Conservation (phyloP, 371 early-diverging fungal species). For the Haplosporangium sp. region DNA sequence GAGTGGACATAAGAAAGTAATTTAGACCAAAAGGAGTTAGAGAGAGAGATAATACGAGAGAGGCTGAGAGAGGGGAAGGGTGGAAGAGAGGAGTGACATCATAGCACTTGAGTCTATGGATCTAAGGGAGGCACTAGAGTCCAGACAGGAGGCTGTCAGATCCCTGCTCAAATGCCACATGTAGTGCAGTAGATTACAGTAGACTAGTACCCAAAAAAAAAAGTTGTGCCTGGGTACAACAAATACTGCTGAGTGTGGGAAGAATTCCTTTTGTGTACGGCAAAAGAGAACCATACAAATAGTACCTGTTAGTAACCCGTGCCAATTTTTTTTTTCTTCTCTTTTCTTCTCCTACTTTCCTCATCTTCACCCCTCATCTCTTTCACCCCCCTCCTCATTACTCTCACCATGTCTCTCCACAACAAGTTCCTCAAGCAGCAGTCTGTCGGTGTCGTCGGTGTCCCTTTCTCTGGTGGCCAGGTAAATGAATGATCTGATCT, state of each 20-base stretch:
- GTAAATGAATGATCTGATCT: constrained; percentile 29
- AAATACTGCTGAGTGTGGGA: constrained; percentile 10
- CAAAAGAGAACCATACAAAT: too few relatives aligned
- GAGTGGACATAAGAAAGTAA: too few relatives aligned
- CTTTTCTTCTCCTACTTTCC: neutral
- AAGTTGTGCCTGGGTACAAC: constrained; percentile 8
- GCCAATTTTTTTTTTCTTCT: constrained; percentile 14
- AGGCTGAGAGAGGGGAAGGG: too few relatives aligned
- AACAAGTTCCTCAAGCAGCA: constrained; percentile 60
- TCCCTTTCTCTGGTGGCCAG: constrained; percentile 87
- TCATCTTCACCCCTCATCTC: constrained; percentile 6
- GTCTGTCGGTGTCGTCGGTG: constrained; percentile 80
- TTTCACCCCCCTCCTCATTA: constrained; percentile 11
- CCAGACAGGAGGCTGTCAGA: too few relatives aligned
- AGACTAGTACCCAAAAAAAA: neutral
- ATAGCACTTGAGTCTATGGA: too few relatives aligned
- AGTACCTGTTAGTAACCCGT: too few relatives aligned
- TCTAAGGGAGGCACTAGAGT: too few relatives aligned
- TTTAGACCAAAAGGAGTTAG: too few relatives aligned
- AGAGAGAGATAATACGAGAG: too few relatives aligned
- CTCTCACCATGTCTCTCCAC: constrained; percentile 26
- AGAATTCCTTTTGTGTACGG: constrained; percentile 10
- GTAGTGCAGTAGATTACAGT: too few relatives aligned
- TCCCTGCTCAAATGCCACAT: too few relatives aligned
- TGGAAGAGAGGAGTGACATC: too few relatives aligned